Evolutionary conservation across 371 early-diverging fungal genomes (phyloP).

Genomic region (Syncephalis plumigaleata): DNA sequence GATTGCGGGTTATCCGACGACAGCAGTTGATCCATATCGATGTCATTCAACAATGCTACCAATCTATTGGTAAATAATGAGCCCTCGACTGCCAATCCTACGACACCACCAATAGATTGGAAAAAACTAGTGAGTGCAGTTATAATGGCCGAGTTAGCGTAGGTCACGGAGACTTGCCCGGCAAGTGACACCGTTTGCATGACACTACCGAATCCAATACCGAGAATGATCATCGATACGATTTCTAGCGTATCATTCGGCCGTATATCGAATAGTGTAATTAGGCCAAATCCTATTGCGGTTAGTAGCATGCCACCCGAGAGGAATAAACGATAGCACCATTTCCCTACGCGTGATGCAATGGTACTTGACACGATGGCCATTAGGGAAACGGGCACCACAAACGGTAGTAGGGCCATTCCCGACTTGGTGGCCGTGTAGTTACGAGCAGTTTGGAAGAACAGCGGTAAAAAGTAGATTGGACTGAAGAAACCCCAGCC

Average conservation of each 20-base stretch:
- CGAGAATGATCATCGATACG: constrained; percentile 17
- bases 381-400: constrained; percentile 17
- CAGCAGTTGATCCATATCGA: neutral
- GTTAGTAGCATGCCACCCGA: constrained; percentile 17
- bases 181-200: constrained; percentile 38
- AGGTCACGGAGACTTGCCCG: constrained; percentile 27
- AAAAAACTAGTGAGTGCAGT: constrained; percentile 34
- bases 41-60: constrained; percentile 7
- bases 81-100: constrained; percentile 42
- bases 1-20: no score
- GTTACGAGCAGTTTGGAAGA: constrained; percentile 35
- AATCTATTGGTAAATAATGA: constrained; percentile 26
- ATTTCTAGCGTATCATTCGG: constrained; percentile 4
- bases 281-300: constrained; percentile 8
- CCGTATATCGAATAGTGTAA: constrained; percentile 13
- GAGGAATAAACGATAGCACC: constrained; percentile 11
- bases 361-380: constrained; percentile 16
- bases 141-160: constrained; percentile 38
- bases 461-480: constrained; percentile 41
- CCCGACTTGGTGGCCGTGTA: constrained; percentile 33
- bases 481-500: constrained; percentile 21
- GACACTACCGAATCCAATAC: constrained; percentile 24
- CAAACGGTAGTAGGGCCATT: constrained; percentile 39
- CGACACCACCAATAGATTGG: constrained; percentile 45
- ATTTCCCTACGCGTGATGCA: constrained; percentile 20